Conservation (phyloP, 2,329 filamentous ascomycete species). For the Pseudonectria foliicola region DNA sequence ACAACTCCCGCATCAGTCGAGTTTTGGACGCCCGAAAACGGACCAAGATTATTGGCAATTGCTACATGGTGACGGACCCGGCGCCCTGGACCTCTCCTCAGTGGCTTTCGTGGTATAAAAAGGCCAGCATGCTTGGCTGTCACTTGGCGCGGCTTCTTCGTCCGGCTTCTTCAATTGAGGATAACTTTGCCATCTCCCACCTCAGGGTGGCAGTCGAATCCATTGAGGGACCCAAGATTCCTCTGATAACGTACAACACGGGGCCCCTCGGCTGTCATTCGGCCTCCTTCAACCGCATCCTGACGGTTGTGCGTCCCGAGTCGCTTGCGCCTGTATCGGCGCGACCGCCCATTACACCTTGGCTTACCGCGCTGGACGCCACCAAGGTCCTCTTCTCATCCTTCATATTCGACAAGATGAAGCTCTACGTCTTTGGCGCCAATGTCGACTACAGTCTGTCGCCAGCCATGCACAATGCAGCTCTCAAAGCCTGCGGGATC, state of each 20-base stretch:
- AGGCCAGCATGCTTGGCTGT: constrained; percentile 50
- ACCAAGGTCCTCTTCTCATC: constrained; percentile 59
- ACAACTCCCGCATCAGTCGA: constrained; percentile 41
- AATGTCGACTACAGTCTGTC: constrained; percentile 67
- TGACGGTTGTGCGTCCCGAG: constrained; percentile 52
- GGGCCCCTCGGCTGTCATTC: constrained; percentile 57
- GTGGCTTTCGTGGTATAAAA: constrained; percentile 51
- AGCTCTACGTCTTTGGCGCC: constrained; percentile 67
- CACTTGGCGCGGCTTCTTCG: constrained; percentile 56
- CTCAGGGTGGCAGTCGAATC: constrained; percentile 44
- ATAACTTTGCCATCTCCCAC: constrained; percentile 54
- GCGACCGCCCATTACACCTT: constrained; percentile 18
- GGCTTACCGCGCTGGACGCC: constrained; percentile 54
- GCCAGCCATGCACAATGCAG: constrained; percentile 70
- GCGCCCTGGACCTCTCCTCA: constrained; percentile 49
- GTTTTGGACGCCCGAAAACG: constrained; percentile 45
- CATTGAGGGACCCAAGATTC: constrained; percentile 35
- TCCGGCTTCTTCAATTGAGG: constrained; percentile 47
- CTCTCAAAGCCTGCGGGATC: constrained; percentile 60
- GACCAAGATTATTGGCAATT: constrained; percentile 56
- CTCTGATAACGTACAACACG: constrained; percentile 59
- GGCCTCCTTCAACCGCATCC: constrained; percentile 56
- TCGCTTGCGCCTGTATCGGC: constrained; percentile 14
- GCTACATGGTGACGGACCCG: constrained; percentile 33
- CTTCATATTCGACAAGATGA: constrained; percentile 61